Evolutionary conservation across 805 yeast genomes (phyloP), one percentile per base, ranked within the genome.

Genomic region (Pichia manshurica): DNA sequence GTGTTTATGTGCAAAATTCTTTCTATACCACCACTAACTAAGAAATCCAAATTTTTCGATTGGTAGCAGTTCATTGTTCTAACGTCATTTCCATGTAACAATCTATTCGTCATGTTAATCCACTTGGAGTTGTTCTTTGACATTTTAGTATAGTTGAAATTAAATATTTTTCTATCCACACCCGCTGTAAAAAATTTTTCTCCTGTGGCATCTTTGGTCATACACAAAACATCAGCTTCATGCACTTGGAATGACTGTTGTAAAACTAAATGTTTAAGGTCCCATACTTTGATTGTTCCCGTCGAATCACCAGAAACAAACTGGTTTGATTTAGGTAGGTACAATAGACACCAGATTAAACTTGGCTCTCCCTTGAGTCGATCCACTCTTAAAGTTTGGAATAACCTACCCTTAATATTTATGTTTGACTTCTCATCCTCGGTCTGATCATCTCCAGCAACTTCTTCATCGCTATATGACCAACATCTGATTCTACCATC

Each of bases 271-370:
- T 79, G 82, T 42, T 78, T 75, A 53, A 84, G 72, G 59, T 91
- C 96, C 99, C 99, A 93, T 54, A 93, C 77, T 65, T 91, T 91
- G 45, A 93, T 78, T 8, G 86, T 75, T 1, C 99, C 99, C 1
- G 97, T 91, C 5, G 97, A 89, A 68, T 93, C 99, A 46, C 98
- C 99, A 51, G 89, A 81, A n/a, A 87, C 95, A 49, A 93, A 75
- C 63, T 88, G 95, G 46, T 78, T 72, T 43, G 77, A 75, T 37
- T 70, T 62, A 5, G 84, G 80, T 49, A 90, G 68, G 29, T 81
- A 81, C 39, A 74, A 56, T 1, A 93, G 81, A 32, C 88, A 74
- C 99, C 99, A 93, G 7, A 93, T 93, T 52, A 93, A 71, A 3
- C 98, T 89, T 46, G 93, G 81, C 62, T 87, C 96, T 31, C 78